phyloP scores from a whole-genome alignment of 2,329 filamentous ascomycete species.

The Apiospora pterosperma region DNA sequence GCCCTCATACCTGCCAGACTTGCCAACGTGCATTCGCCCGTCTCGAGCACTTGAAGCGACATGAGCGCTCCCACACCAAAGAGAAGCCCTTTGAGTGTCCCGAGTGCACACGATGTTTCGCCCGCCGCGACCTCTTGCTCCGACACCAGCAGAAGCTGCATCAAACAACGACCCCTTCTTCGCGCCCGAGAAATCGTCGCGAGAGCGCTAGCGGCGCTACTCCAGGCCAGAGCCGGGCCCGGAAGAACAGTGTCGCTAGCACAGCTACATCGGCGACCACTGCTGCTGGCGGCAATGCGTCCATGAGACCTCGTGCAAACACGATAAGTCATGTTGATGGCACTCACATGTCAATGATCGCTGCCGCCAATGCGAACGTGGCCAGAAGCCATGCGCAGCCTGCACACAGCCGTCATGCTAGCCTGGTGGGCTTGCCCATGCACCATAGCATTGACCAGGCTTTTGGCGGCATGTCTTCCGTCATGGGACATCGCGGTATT shows the following conservation, averaged over 20 bases:
- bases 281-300: slow-evolving; percentile 46
- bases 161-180: slow-evolving; percentile 83
- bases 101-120: slow-evolving; percentile 92
- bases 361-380: slow-evolving; percentile 53
- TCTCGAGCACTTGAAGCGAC: slow-evolving; percentile 92
- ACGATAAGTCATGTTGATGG: slow-evolving; percentile 93
- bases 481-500: slow-evolving; percentile 63
- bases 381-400: slow-evolving; percentile 43
- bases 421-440: slow-evolving; percentile 64
- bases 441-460: slow-evolving; percentile 54
- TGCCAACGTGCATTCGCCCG: slow-evolving; percentile 91
- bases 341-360: slow-evolving; percentile 69
- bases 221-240: slow-evolving; percentile 67
- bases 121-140: slow-evolving; percentile 83
- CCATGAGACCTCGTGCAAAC: slow-evolving; percentile 82
- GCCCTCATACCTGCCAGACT: slow-evolving; percentile 89
- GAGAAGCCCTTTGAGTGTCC: slow-evolving; percentile 98
- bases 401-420: slow-evolving; percentile 69
- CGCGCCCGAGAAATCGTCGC: slow-evolving; percentile 80
- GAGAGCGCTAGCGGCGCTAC: slow-evolving; percentile 80
- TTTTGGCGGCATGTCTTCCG: slow-evolving; percentile 69
- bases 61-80: slow-evolving; percentile 69
- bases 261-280: slow-evolving; percentile 40
- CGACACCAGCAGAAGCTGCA: slow-evolving; percentile 98
- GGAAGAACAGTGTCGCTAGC: slow-evolving; percentile 86